These are phyloP conservation scores for Avicennia marina DNA, from an alignment of 257 asterid species.

Conservation along the genomic window DNA sequence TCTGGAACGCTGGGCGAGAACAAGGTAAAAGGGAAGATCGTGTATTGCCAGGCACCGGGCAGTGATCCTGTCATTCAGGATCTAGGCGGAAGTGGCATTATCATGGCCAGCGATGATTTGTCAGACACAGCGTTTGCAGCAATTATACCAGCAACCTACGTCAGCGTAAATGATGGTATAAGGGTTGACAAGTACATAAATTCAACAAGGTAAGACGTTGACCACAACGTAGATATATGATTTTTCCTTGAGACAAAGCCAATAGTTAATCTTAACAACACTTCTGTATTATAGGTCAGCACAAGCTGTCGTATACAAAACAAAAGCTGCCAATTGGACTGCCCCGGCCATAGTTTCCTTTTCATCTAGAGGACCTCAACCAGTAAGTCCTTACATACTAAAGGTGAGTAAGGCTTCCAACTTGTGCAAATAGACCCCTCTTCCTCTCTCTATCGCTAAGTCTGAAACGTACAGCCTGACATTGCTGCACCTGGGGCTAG, in stretches of 20 bases:
- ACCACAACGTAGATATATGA: no score
- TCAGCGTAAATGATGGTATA: conserved; percentile 26
- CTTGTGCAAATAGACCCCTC: no score
- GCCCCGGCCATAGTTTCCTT: conserved; percentile 60
- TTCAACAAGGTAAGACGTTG: conserved; percentile 68
- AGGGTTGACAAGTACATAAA: conserved; percentile 51
- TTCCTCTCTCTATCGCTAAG: background rate
- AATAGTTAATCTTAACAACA: background rate
- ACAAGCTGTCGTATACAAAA: conserved; percentile 42
- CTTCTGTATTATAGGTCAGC: conserved; percentile 36
- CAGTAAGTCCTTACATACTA: conserved; percentile 41
- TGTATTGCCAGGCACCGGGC: conserved; percentile 37
- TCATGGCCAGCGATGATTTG: conserved; percentile 16
- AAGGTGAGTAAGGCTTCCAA: no score
- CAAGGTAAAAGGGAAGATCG: conserved; percentile 62
- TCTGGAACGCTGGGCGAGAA: conserved; percentile 16
- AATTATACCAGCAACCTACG: conserved; percentile 29
- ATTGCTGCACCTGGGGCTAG: conserved; percentile 77
- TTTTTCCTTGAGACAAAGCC: background rate
- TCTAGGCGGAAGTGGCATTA: conserved; percentile 52
- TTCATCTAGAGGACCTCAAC: conserved; percentile 82
- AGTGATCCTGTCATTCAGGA: conserved; percentile 22
- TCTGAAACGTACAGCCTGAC: conserved; percentile 58
- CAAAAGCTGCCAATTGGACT: conserved; percentile 23
- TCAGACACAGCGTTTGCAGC: conserved; percentile 32